Conservation (phyloP, 495 filamentous ascomycete species). For the Penicillium ochrochloron region DNA sequence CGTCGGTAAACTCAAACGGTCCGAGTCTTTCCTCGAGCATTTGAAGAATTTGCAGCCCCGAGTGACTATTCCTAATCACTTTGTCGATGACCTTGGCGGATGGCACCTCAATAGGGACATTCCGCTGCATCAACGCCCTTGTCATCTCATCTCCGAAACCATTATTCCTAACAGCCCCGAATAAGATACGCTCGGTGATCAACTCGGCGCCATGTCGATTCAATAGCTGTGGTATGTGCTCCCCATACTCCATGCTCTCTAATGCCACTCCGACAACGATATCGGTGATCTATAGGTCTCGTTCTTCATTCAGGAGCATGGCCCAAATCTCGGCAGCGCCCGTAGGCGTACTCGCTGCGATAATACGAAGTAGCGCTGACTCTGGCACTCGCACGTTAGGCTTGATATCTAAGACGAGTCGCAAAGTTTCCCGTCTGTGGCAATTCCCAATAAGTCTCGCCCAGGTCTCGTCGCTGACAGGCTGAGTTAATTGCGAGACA, state of each 20-base stretch:
- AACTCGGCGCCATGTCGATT: not conserved
- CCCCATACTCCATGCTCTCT: not conserved
- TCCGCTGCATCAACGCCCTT: not conserved
- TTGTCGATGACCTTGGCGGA: not conserved
- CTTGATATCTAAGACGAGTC: not conserved
- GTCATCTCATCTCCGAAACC: not conserved
- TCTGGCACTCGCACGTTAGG: not conserved
- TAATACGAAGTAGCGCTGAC: not conserved
- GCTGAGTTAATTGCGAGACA: not conserved
- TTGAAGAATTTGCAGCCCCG: not conserved
- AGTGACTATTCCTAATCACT: not conserved
- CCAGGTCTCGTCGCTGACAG: not conserved
- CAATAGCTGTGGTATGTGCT: not conserved
- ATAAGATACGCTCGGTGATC: not conserved
- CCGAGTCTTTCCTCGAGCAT: not conserved
- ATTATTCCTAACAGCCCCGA: not conserved
- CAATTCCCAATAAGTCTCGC: not conserved
- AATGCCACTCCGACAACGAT: not conserved
- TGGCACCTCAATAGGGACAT: not conserved
- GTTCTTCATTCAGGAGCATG: not conserved
- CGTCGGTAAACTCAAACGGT: slow-evolving; percentile 1
- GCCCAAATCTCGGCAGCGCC: too few relatives aligned
- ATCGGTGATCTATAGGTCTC: not conserved
- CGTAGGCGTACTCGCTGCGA: not conserved
- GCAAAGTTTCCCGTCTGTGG: not conserved